These are phyloP conservation scores for Clitopilus passeckerianus DNA, from an alignment of 768 basidiomycete genomes.

Conservation along the genomic window DNA sequence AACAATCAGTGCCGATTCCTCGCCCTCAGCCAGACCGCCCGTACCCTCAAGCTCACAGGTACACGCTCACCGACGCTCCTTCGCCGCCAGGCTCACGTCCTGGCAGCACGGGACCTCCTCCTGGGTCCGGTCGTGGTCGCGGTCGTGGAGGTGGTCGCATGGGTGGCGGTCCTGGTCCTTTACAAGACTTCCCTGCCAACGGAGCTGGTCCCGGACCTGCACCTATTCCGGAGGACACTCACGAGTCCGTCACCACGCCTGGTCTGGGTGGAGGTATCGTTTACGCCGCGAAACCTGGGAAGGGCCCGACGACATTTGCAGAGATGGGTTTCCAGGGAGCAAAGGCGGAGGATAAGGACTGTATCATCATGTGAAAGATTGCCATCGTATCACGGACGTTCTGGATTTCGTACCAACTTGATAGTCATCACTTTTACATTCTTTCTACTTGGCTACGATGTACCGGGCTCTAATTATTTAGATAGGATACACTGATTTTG, in stretches of 20 bases:
- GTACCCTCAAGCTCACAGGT: slow-evolving; percentile 35
- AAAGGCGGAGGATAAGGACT: slow-evolving; percentile 78
- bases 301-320: slow-evolving; percentile 73
- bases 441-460: too few relatives aligned
- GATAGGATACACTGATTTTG: too few relatives aligned
- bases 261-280: slow-evolving; percentile 17
- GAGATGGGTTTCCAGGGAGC: slow-evolving; percentile 89
- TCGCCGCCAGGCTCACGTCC: slow-evolving; percentile 6
- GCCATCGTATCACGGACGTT: too few relatives aligned
- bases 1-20: slow-evolving; percentile 2
- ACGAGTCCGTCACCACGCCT: slow-evolving; percentile 1
- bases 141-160: slow-evolving; percentile 12
- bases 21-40: neutral
- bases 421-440: too few relatives aligned
- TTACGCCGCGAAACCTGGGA: slow-evolving; percentile 17
- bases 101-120: slow-evolving; percentile 3
- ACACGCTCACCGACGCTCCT: slow-evolving; percentile 41
- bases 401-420: too few relatives aligned
- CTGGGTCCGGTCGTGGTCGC: slow-evolving; percentile 11
- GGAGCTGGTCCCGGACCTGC: neutral
- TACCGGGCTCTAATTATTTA: too few relatives aligned
- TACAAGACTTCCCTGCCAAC: neutral
- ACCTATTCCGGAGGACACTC: neutral
- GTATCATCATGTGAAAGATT: slow-evolving; percentile 74
- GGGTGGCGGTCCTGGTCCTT: neutral